Conservation (phyloP, 345 rosid species). For the Brassica carinata region DNA sequence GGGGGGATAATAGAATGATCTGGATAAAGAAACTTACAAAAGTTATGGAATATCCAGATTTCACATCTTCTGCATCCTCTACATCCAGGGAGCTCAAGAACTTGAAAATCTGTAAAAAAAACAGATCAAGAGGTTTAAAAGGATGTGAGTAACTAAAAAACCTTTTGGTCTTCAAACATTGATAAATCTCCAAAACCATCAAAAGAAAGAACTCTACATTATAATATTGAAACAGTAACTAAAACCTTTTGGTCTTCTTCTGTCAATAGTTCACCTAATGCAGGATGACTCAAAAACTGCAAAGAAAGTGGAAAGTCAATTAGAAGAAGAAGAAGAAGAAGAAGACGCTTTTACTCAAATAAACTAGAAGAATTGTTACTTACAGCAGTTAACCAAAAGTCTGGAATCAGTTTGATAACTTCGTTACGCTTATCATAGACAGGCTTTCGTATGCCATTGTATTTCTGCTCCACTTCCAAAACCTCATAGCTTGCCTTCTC, state of each 20-base stretch:
- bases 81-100: conserved; percentile 72
- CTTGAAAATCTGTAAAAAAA: conserved; percentile 63
- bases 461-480: conserved; percentile 89
- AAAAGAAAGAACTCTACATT: too few species aligned
- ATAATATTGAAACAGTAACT: too few species aligned
- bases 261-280: conserved; percentile 48
- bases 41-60: conserved; percentile 84
- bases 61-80: conserved; percentile 88
- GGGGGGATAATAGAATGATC: background rate
- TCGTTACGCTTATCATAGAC: conserved; percentile 83
- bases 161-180: too few species aligned
- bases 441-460: conserved; percentile 78
- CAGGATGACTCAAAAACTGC: conserved; percentile 92
- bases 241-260: too few species aligned
- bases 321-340: too few species aligned
- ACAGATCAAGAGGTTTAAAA: background rate
- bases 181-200: too few species aligned
- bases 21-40: conserved; percentile 59
- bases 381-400: conserved; percentile 94
- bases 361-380: conserved; percentile 30
- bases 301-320: conserved; percentile 1
- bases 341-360: too few species aligned
- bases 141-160: too few species aligned
- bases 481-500: conserved; percentile 94
- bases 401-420: conserved; percentile 74